A percentile compares a stretch with the other conserved stretches of the same genome.
phyloP scores from a whole-genome alignment of 1,139 yeast genomes.

The Meyerozyma sp. region DNA sequence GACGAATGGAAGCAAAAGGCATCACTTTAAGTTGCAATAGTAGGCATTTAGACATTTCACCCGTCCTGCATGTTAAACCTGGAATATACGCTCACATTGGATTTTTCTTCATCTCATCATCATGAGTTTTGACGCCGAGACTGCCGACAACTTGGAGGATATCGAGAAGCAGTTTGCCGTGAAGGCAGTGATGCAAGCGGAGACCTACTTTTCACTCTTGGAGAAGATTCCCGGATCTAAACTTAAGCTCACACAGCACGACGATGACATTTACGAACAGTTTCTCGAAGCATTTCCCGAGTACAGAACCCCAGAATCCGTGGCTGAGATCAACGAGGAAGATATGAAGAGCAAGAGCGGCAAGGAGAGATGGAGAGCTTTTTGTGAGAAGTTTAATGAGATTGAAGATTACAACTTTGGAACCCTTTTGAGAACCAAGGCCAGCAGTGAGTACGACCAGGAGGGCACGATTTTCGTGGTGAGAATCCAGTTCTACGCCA shows the following conservation, averaged over 20 bases:
- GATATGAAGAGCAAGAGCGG: slow-evolving; percentile 77
- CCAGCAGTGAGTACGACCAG: slow-evolving; percentile 73
- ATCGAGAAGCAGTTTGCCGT: slow-evolving; percentile 97
- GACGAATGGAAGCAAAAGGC: slow-evolving; percentile 3
- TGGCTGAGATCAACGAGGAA: slow-evolving; percentile 61
- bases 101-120: not conserved
- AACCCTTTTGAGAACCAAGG: slow-evolving; percentile 72
- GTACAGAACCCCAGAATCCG: slow-evolving; percentile 53
- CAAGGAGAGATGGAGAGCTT: slow-evolving; percentile 87
- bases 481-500: slow-evolving; percentile 89
- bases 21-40: not conserved
- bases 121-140: slow-evolving; percentile 41
- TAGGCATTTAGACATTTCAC: too few relatives aligned
- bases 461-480: slow-evolving; percentile 85
- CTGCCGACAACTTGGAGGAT: slow-evolving; percentile 56
- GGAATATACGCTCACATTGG: not conserved
- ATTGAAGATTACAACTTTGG: slow-evolving; percentile 94
- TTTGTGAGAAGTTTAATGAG: slow-evolving; percentile 77
- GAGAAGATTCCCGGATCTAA: slow-evolving; percentile 72
- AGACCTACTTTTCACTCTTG: slow-evolving; percentile 84
- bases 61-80: not conserved
- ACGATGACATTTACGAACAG: slow-evolving; percentile 74
- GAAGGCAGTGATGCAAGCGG: slow-evolving; percentile 93
- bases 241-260: slow-evolving; percentile 71
- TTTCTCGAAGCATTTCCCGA: slow-evolving; percentile 81